A percentile compares a stretch with the other conserved stretches of the same genome.
Evolutionary conservation across 202 grass and related monocot genomes (phyloP).

Genomic region (Cymbopogon flexuosus): DNA sequence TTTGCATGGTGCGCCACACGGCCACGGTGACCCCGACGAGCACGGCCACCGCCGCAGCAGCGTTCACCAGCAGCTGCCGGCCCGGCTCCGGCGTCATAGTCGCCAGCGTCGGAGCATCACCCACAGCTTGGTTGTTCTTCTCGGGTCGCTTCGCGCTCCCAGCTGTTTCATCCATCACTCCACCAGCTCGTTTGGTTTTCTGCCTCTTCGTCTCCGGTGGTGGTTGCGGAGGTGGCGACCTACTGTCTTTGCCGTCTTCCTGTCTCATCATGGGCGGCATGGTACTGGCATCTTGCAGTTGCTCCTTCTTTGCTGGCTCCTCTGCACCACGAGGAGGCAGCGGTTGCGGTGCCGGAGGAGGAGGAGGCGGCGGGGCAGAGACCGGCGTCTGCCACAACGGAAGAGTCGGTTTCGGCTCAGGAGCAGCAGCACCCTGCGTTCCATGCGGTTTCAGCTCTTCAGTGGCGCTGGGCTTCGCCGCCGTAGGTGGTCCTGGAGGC

Average conservation of each 20-base stretch:
- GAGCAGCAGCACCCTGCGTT: too few species aligned
- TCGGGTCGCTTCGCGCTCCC: background rate
- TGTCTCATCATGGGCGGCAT: background rate
- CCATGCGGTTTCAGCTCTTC: too few species aligned
- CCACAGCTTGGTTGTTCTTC: background rate
- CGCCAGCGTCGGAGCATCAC: background rate
- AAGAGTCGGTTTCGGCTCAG: too few species aligned
- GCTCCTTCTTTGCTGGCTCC: background rate
- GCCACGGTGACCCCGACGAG: conserved; percentile 29
- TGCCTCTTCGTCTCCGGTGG: background rate
- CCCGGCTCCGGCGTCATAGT: background rate
- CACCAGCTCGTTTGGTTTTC: background rate
- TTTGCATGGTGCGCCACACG: conserved; percentile 40
- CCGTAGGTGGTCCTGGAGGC: too few species aligned
- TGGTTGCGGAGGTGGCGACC: background rate
- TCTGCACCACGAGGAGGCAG: background rate
- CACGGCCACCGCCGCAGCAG: conserved; percentile 33
- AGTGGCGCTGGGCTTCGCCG: too few species aligned
- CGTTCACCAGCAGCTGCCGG: conserved; percentile 42
- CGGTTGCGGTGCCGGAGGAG: background rate
- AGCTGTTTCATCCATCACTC: background rate
- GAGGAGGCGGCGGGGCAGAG: too few species aligned
- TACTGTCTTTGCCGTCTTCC: background rate
- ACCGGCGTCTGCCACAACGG: too few species aligned
- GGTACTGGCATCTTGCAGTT: background rate